Evolutionary conservation across 768 basidiomycete genomes (phyloP).

Genomic region (Rhizopogon vulgaris): DNA sequence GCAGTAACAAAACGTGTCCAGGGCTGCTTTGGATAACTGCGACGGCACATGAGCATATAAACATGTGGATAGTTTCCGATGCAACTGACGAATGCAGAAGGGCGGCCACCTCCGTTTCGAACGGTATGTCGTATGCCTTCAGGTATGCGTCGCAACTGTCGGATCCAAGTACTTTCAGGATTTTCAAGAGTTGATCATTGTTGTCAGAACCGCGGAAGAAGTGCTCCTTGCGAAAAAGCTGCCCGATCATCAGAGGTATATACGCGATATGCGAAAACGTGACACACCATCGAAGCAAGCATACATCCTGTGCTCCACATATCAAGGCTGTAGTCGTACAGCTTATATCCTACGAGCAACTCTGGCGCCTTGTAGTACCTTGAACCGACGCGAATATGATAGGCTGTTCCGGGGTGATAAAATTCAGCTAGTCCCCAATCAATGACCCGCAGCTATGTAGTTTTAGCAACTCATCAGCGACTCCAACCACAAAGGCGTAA

Average conservation of each 20-base stretch:
- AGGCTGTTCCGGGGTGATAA: constrained; percentile 63
- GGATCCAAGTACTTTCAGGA: constrained; percentile 62
- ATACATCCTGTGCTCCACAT: constrained; percentile 74
- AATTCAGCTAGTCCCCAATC: constrained; percentile 79
- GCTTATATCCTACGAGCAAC: constrained; percentile 63
- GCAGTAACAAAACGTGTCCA: constrained; percentile 57
- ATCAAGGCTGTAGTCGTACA: constrained; percentile 67
- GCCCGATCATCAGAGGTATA: not conserved
- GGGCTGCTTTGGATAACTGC: constrained; percentile 54
- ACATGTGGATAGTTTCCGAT: not conserved
- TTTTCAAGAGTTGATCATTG: constrained; percentile 67
- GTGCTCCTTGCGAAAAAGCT: constrained; percentile 72
- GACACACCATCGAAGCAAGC: constrained; percentile 64
- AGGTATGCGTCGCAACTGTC: constrained; percentile 58
- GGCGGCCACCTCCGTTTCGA: constrained; percentile 54
- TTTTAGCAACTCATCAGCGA: not conserved
- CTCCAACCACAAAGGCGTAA: not conserved
- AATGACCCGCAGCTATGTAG: constrained; percentile 45
- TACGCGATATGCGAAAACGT: not conserved
- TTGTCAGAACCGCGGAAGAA: constrained; percentile 74
- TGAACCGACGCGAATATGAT: constrained; percentile 67
- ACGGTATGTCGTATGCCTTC: constrained; percentile 56
- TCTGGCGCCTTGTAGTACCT: constrained; percentile 75
- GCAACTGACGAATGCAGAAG: constrained; percentile 42
- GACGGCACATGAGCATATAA: constrained; percentile 1